Evolutionary conservation across 2,329 filamentous ascomycete genomes (phyloP), one percentile per base, ranked within the genome.

Genomic region (Diaporthe vexans): DNA sequence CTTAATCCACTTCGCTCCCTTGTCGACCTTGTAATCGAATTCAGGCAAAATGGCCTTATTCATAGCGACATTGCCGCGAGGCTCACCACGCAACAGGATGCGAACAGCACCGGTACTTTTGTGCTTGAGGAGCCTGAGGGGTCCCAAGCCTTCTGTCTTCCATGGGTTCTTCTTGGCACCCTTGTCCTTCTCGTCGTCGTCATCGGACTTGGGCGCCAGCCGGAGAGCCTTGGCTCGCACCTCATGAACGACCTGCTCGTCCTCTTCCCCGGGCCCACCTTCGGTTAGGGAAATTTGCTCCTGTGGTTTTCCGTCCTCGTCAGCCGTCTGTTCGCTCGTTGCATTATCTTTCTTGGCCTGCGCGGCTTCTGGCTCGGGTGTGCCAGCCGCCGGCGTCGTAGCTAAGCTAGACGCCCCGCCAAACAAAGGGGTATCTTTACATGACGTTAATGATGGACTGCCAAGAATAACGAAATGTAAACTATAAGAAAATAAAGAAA

Each of bases 61-160:
- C 79, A 97, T 85, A 4, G 93, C 89, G 61, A 96, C 86, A 52
- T 93, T 90, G 21, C 94, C 94, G 76, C 91, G 89, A 0, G 94
- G 94, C 77, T 95, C 93, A n/a, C 91, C 90, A 67, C 94, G 91
- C 76, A 95, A 84, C 26, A 97, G 84, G 59, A 97, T 85, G 54
- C 94, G 91, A 5, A 92, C 89, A 37, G 88, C 87, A 26, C 89
- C 90, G 0, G 91, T 94, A 21, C 88, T 87, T 81, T 94, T 93
- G 84, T 96, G 89, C 82, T 93, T 93, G 76, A 97, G 86, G 19
- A 97, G 81, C 52, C 93, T 92, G 70, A 95, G 84, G 15, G 90
- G 88, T 0, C 95, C 95, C 10, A 94, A 85, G 58, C 94, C 94
- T 81, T 93, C 90, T 0, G 88, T 91, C 40, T 88, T 85, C 94